phyloP scores from a whole-genome alignment of 2,329 filamentous ascomycete species.

The Fusarium decemcellulare region DNA sequence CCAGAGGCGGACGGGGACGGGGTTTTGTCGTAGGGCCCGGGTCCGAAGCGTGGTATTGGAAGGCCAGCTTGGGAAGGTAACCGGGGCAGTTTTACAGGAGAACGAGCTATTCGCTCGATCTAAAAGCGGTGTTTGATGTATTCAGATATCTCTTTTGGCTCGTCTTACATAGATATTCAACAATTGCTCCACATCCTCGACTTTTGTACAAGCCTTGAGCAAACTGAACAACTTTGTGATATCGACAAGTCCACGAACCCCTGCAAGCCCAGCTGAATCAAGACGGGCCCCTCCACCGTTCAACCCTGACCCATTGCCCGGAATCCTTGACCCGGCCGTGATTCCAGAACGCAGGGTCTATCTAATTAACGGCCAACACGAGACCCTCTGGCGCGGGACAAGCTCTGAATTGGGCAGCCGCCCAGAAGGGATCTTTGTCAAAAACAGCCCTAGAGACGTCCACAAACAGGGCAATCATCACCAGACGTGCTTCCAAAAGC shows the following conservation, averaged over 20 bases:
- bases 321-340: background rate
- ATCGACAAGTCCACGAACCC: background rate
- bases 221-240: background rate
- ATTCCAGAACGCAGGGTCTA: background rate
- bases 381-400: constrained; percentile 18
- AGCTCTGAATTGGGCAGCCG: constrained; percentile 18
- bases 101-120: too few relatives aligned
- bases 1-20: constrained; percentile 14
- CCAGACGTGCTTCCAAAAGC: constrained; percentile 1
- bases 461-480: constrained; percentile 3
- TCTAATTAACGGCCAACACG: background rate
- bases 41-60: background rate
- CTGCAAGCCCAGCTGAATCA: constrained; percentile 2
- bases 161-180: too few relatives aligned
- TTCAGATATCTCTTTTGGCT: too few relatives aligned
- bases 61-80: background rate
- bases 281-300: constrained; percentile 26
- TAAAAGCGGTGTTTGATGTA: too few relatives aligned
- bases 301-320: constrained; percentile 6
- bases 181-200: too few relatives aligned
- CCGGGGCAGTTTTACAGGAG: background rate
- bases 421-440: constrained; percentile 1
- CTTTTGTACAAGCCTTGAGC: background rate
- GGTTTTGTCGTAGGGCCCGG: constrained; percentile 16
- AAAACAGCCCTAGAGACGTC: background rate